Evolutionary conservation across 129 eudicot species (phyloP).

Genomic region (Erigeron canadensis): DNA sequence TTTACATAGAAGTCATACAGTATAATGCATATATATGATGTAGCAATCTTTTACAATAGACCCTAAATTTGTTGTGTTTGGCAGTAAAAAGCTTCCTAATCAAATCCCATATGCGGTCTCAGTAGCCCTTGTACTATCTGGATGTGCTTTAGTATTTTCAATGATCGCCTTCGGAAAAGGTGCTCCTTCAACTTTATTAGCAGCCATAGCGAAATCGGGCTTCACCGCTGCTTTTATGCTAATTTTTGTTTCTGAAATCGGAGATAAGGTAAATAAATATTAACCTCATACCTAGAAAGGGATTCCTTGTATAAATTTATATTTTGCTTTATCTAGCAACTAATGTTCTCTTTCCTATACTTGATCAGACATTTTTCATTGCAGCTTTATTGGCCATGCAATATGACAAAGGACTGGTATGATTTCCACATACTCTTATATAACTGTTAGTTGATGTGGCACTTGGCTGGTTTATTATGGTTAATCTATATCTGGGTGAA

Average conservation of each 20-base stretch:
- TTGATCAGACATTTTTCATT: constrained; percentile 93
- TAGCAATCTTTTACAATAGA: background rate
- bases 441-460: constrained; percentile 1
- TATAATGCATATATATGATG: background rate
- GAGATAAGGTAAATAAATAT: constrained; percentile 72
- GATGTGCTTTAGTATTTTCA: constrained; percentile 71
- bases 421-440: constrained; percentile 26
- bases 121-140: constrained; percentile 72
- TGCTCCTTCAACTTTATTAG: constrained; percentile 71
- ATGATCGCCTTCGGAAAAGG: constrained; percentile 68
- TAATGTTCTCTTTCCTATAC: constrained; percentile 31
- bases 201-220: constrained; percentile 93
- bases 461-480: background rate
- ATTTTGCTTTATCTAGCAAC: constrained; percentile 20
- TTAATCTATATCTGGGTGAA: background rate
- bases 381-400: constrained; percentile 99
- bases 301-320: constrained; percentile 10
- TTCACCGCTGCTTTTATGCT: constrained; percentile 93
- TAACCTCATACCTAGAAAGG: constrained; percentile 2
- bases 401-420: constrained; percentile 83
- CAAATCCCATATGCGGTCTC: constrained; percentile 73
- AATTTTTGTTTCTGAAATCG: constrained; percentile 91
- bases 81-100: constrained; percentile 62
- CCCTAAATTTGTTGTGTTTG: constrained; percentile 30
- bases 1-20: background rate